Percentiles rank a stretch among this genome's conserved stretches.
Evolutionary conservation across 345 rosid species (phyloP).

Genomic region (Cochlearia excelsa): DNA sequence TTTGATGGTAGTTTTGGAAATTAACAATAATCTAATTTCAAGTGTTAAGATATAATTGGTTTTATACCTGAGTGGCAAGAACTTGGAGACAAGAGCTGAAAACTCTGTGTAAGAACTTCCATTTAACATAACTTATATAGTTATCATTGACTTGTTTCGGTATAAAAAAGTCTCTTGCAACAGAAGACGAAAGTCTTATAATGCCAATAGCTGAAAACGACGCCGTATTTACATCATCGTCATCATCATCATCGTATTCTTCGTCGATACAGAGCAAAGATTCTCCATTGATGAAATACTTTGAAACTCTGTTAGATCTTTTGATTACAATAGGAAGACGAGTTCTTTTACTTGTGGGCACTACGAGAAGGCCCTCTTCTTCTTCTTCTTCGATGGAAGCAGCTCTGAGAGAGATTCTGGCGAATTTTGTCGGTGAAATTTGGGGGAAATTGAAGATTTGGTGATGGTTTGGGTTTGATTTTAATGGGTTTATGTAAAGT

Average conservation of each 20-base stretch:
- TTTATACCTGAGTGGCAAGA: conserved; percentile 84
- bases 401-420: conserved; percentile 24
- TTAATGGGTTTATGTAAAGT: conserved; percentile 22
- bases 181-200: conserved; percentile 40
- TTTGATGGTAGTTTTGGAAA: too few relatives aligned
- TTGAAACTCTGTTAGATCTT: conserved; percentile 25
- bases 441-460: conserved; percentile 16
- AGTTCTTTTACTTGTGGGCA: neutral
- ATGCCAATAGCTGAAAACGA: conserved; percentile 21
- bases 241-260: neutral
- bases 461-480: neutral
- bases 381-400: conserved; percentile 19
- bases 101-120: conserved; percentile 88
- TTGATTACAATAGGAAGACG: conserved; percentile 22
- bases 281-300: conserved; percentile 27
- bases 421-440: neutral
- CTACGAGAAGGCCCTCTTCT: conserved; percentile 10
- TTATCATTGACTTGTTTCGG: conserved; percentile 64
- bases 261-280: conserved; percentile 21
- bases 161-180: conserved; percentile 60
- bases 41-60: too few relatives aligned
- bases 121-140: conserved; percentile 70
- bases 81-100: conserved; percentile 90
- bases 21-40: too few relatives aligned
- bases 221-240: conserved; percentile 10